phyloP scores from a whole-genome alignment of 2,329 filamentous ascomycete genomes.

The Fusarium temperatum region DNA sequence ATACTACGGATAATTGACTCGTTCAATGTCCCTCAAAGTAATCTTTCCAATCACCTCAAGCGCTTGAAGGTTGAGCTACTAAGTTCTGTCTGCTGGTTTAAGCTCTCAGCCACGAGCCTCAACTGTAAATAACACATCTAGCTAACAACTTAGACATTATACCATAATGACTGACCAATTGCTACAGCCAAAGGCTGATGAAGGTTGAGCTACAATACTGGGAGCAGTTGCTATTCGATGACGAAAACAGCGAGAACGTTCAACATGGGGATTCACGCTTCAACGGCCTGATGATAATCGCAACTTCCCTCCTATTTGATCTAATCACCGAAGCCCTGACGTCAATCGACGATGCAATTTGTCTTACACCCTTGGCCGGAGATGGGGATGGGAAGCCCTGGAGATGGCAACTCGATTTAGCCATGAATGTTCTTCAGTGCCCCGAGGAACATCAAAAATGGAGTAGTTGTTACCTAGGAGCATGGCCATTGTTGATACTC shows the following conservation, averaged over 20 bases:
- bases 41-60: neutral
- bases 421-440: neutral
- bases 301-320: neutral
- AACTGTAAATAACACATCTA: too few species aligned
- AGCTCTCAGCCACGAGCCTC: too few species aligned
- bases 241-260: neutral
- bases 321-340: neutral
- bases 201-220: neutral
- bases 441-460: neutral
- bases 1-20: neutral
- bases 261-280: neutral
- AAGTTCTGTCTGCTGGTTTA: too few species aligned
- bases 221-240: neutral
- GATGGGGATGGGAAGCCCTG: neutral
- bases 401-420: neutral
- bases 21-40: accelerated
- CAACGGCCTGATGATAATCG: neutral
- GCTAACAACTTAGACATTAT: too few species aligned
- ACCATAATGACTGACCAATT: too few species aligned
- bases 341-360: accelerated
- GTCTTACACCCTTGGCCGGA: neutral
- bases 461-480: neutral
- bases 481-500: neutral
- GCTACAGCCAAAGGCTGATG: too few species aligned
- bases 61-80: neutral